Percentiles rank a stretch among this genome's conserved stretches.
These are phyloP conservation scores for Talaromyces sp. DNA, from an alignment of 2,329 filamentous ascomycete genomes.

Conservation along the genomic window DNA sequence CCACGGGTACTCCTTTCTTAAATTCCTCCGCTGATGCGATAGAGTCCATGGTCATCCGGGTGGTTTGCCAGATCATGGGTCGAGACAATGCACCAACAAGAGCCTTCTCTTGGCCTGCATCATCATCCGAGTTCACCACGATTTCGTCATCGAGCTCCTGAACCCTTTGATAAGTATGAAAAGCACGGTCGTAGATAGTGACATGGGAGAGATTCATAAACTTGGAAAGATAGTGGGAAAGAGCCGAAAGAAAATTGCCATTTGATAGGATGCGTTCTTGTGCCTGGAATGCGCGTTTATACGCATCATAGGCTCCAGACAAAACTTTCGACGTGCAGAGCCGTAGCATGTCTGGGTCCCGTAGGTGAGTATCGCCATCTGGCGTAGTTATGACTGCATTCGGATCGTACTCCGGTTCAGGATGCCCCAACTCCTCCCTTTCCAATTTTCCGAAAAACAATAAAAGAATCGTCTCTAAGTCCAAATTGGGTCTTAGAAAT, in stretches of 20 bases:
- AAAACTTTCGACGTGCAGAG: not conserved
- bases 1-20: not conserved
- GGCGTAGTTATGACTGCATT: too few relatives aligned
- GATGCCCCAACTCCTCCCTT: too few relatives aligned
- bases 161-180: too few relatives aligned
- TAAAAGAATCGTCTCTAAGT: too few relatives aligned
- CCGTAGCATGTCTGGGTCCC: too few relatives aligned
- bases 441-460: too few relatives aligned
- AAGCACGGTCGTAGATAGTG: constrained; percentile 1
- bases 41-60: not conserved
- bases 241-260: not conserved
- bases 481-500: too few relatives aligned
- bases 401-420: not conserved
- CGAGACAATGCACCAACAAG: not conserved
- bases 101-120: not conserved
- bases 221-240: not conserved
- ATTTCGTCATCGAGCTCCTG: not conserved
- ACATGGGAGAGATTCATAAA: not conserved
- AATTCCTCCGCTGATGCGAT: not conserved
- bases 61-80: constrained; percentile 1
- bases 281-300: not conserved
- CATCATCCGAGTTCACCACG: not conserved
- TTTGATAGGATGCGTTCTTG: not conserved
- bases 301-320: not conserved
- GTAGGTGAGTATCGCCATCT: too few relatives aligned